Conservation (phyloP, 2,329 filamentous ascomycete genomes). For the Cordyceps farinosa region DNA sequence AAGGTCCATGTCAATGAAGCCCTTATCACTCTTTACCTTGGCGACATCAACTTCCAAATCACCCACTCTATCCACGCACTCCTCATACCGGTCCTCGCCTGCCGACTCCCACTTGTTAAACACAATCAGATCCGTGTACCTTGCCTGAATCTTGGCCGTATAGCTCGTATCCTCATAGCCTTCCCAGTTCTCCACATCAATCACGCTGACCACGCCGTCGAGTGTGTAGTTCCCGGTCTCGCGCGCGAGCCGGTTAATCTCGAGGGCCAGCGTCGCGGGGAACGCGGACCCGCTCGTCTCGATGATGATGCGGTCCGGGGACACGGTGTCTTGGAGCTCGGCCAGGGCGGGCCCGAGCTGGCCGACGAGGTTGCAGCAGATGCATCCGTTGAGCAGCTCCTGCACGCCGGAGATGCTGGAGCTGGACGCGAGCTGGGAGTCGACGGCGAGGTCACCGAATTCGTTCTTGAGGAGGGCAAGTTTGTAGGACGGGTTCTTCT, state of each 20-base stretch:
- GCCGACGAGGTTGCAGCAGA: slow-evolving; percentile 97
- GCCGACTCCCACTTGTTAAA: slow-evolving; percentile 90
- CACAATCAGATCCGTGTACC: slow-evolving; percentile 85
- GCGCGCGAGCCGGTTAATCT: slow-evolving; percentile 75
- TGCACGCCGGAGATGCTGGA: slow-evolving; percentile 83
- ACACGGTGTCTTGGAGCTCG: slow-evolving; percentile 58
- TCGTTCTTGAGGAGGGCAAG: slow-evolving; percentile 97
- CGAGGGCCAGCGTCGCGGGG: slow-evolving; percentile 84
- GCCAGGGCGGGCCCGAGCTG: slow-evolving; percentile 77
- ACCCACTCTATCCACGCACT: slow-evolving; percentile 72
- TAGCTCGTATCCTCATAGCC: slow-evolving; percentile 90
- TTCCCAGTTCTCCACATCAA: slow-evolving; percentile 93
- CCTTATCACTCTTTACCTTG: slow-evolving; percentile 80
- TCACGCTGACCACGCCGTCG: slow-evolving; percentile 83
- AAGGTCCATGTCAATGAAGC: slow-evolving; percentile 72
- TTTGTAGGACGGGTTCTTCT: slow-evolving; percentile 69
- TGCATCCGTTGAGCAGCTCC: slow-evolving; percentile 93
- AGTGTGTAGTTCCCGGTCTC: slow-evolving; percentile 68
- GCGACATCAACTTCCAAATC: slow-evolving; percentile 78
- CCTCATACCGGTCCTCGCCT: slow-evolving; percentile 69
- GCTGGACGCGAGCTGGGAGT: slow-evolving; percentile 83
- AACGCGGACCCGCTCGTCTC: slow-evolving; percentile 89
- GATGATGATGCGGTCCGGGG: slow-evolving; percentile 83
- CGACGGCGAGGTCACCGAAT: slow-evolving; percentile 90
- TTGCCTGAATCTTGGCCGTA: slow-evolving; percentile 82